These are phyloP conservation scores for Puya raimondii DNA, from an alignment of 176 grass and related monocot genomes.

Conservation along the genomic window DNA sequence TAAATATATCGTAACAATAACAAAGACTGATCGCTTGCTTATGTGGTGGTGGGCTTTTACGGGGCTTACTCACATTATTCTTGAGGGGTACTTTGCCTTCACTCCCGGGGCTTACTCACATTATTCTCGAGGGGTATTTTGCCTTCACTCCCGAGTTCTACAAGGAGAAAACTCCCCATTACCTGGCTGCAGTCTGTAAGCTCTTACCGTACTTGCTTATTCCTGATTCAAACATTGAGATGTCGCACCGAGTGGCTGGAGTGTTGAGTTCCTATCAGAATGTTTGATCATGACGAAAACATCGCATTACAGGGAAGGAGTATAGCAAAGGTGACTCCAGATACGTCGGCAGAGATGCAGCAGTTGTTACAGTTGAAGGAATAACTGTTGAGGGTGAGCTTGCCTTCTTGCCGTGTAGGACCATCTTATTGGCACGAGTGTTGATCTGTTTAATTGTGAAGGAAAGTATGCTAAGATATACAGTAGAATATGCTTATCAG, in stretches of 20 bases:
- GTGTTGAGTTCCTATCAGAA: neutral
- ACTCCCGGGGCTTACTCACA: conserved; percentile 58
- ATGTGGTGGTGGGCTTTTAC: conserved; percentile 99
- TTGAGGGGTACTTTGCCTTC: conserved; percentile 74
- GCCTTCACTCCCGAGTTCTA: conserved; percentile 66
- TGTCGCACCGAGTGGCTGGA: neutral
- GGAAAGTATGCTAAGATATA: too few species aligned
- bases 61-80: conserved; percentile 70
- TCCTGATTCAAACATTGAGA: neutral
- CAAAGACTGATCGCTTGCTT: conserved; percentile 60
- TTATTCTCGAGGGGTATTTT: conserved; percentile 73
- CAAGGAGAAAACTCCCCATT: conserved; percentile 46
- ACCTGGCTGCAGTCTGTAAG: conserved; percentile 87
- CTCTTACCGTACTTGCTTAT: neutral
- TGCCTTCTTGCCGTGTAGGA: conserved; percentile 43
- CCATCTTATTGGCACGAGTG: too few species aligned
- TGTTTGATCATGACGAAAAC: conserved; percentile 7
- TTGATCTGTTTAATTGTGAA: too few species aligned
- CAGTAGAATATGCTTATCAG: too few species aligned
- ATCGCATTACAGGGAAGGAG: conserved; percentile 60
- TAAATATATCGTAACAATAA: too few species aligned
- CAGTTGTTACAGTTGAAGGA: conserved; percentile 61
- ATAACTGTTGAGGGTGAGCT: conserved; percentile 85
- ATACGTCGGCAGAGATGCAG: conserved; percentile 65
- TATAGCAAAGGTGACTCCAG: conserved; percentile 92